Percentiles rank a stretch among this genome's conserved stretches.
These are phyloP conservation scores for Nemania sp. DNA, from an alignment of 2,329 filamentous ascomycete species.

Conservation along the genomic window DNA sequence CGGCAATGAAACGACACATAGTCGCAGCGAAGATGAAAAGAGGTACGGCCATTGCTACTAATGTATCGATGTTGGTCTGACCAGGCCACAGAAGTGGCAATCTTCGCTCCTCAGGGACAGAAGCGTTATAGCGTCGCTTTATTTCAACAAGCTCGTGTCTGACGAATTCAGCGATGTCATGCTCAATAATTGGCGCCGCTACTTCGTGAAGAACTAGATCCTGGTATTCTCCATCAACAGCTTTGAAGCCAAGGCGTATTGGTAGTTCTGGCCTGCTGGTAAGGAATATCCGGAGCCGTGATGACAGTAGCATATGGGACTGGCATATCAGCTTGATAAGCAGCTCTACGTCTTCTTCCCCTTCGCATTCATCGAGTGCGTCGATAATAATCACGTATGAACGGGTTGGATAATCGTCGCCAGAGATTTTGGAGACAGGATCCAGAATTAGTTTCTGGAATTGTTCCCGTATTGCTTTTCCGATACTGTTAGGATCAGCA, in stretches of 20 bases:
- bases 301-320: background rate
- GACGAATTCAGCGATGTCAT: constrained; percentile 44
- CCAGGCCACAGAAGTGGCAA: constrained; percentile 39
- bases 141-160: constrained; percentile 39
- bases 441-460: background rate
- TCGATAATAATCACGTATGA: constrained; percentile 3
- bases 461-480: constrained; percentile 2
- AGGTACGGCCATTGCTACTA: constrained; percentile 29
- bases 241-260: constrained; percentile 42
- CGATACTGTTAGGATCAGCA: background rate
- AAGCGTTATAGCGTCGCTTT: constrained; percentile 28
- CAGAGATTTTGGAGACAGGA: background rate
- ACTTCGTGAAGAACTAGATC: constrained; percentile 45
- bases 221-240: constrained; percentile 35
- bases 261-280: constrained; percentile 48
- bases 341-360: background rate
- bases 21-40: constrained; percentile 40
- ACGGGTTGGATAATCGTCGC: background rate
- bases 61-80: constrained; percentile 8
- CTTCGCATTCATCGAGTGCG: constrained; percentile 1
- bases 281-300: constrained; percentile 35
- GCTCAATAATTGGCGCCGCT: constrained; percentile 33
- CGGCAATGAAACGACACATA: constrained; percentile 34
- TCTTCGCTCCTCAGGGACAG: background rate
- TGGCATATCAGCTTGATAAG: constrained; percentile 6